Percentiles rank a stretch among this genome's conserved stretches.
Evolutionary conservation across 495 filamentous ascomycete species (phyloP).

Genomic region (Penicillium crystallinum): DNA sequence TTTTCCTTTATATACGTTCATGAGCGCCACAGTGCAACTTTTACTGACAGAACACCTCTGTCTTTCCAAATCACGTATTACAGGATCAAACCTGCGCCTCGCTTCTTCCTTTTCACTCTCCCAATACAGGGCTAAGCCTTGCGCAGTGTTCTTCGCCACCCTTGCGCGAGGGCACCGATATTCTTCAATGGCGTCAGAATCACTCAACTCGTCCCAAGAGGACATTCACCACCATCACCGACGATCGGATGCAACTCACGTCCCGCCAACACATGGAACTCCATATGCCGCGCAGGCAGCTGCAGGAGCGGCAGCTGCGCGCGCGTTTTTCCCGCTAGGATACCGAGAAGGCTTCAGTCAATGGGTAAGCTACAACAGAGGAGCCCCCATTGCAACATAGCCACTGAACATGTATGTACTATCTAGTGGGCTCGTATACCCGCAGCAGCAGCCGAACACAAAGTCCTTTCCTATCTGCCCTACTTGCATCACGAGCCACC

Average conservation of each 20-base stretch:
- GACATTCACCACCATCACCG: constrained; percentile 32
- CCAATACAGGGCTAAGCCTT: constrained; percentile 20
- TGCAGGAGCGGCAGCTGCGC: constrained; percentile 29
- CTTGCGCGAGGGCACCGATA: constrained; percentile 12
- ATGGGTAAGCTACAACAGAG: constrained; percentile 59
- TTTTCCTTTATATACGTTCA: constrained; percentile 8
- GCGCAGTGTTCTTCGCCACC: constrained; percentile 15
- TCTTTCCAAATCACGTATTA: background rate
- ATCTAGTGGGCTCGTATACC: constrained; percentile 76
- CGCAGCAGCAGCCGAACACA: constrained; percentile 80
- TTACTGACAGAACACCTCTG: constrained; percentile 9
- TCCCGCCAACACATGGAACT: constrained; percentile 7
- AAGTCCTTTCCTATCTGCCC: constrained; percentile 82
- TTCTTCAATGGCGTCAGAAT: constrained; percentile 41
- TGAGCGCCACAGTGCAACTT: constrained; percentile 12
- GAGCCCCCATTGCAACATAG: background rate
- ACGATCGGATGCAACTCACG: constrained; percentile 20
- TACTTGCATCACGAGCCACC: constrained; percentile 71
- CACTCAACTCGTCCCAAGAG: constrained; percentile 27
- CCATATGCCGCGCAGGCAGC: constrained; percentile 40
- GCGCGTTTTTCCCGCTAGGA: constrained; percentile 70
- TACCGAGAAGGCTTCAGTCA: constrained; percentile 89
- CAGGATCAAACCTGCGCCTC: background rate
- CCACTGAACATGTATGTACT: constrained; percentile 3
- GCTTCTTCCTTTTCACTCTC: constrained; percentile 11